Evolutionary conservation across 2,329 filamentous ascomycete species (phyloP).

Genomic region (Orbilia ellipsospora): DNA sequence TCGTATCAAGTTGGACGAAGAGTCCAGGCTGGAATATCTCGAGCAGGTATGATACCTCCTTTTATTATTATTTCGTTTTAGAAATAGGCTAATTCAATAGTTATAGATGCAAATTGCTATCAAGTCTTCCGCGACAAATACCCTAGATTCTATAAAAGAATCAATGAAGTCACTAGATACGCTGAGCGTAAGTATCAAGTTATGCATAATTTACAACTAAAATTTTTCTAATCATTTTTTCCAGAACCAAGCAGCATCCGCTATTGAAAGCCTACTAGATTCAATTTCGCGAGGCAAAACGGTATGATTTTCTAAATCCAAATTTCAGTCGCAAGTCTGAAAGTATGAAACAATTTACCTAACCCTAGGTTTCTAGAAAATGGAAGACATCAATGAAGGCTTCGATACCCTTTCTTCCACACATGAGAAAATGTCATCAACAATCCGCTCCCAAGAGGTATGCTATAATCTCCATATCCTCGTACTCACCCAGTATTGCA

Average conservation of each 20-base stretch:
- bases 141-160: slow-evolving; percentile 18
- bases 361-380: background rate
- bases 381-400: slow-evolving; percentile 9
- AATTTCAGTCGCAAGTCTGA: background rate
- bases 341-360: background rate
- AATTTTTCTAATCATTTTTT: background rate
- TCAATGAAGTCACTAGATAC: slow-evolving; percentile 15
- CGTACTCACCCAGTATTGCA: background rate
- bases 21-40: slow-evolving; percentile 10
- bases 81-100: background rate
- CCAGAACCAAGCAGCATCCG: slow-evolving; percentile 8
- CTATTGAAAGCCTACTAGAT: slow-evolving; percentile 25
- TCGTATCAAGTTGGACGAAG: slow-evolving; percentile 21
- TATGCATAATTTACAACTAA: background rate
- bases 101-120: slow-evolving; percentile 32
- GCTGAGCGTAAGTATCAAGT: slow-evolving; percentile 13
- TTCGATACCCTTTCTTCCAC: slow-evolving; percentile 24
- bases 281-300: slow-evolving; percentile 17
- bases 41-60: slow-evolving; percentile 4
- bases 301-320: slow-evolving; percentile 2
- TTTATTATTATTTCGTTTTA: background rate
- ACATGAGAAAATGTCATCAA: slow-evolving; percentile 15
- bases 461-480: background rate
- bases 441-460: slow-evolving; percentile 31
- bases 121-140: slow-evolving; percentile 11